Conservation (phyloP, 805 yeast genomes). For the Yamadazyma sp. region DNA sequence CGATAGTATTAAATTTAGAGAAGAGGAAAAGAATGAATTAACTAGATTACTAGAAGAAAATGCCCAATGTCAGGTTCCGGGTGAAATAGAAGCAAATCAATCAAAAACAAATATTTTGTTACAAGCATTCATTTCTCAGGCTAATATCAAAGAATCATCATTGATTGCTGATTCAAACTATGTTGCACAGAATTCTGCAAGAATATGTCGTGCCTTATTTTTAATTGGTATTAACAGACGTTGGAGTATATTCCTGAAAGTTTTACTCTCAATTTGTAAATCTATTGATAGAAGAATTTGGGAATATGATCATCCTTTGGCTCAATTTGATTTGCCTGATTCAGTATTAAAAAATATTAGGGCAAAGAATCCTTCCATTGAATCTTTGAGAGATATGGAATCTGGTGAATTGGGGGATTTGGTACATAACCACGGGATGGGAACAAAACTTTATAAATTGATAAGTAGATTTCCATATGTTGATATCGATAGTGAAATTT, state of each 20-base stretch:
- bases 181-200: slow-evolving; percentile 92
- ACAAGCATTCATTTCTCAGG: slow-evolving; percentile 83
- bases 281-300: slow-evolving; percentile 81
- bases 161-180: slow-evolving; percentile 83
- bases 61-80: slow-evolving; percentile 79
- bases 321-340: slow-evolving; percentile 79
- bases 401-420: slow-evolving; percentile 82
- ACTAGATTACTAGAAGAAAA: slow-evolving; percentile 54
- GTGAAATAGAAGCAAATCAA: slow-evolving; percentile 68
- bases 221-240: slow-evolving; percentile 81
- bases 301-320: slow-evolving; percentile 87
- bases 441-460: slow-evolving; percentile 54
- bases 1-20: slow-evolving; percentile 82
- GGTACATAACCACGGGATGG: slow-evolving; percentile 79
- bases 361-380: slow-evolving; percentile 65
- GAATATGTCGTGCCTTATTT: slow-evolving; percentile 90
- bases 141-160: slow-evolving; percentile 72
- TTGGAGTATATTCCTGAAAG: slow-evolving; percentile 82
- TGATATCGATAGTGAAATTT: slow-evolving; percentile 72
- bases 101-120: slow-evolving; percentile 85
- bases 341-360: slow-evolving; percentile 61
- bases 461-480: slow-evolving; percentile 74
- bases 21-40: slow-evolving; percentile 81
- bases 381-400: slow-evolving; percentile 67
- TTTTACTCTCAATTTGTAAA: slow-evolving; percentile 78